phyloP scores from a whole-genome alignment of 441 rosid species.

The Raphanus hybrid region DNA sequence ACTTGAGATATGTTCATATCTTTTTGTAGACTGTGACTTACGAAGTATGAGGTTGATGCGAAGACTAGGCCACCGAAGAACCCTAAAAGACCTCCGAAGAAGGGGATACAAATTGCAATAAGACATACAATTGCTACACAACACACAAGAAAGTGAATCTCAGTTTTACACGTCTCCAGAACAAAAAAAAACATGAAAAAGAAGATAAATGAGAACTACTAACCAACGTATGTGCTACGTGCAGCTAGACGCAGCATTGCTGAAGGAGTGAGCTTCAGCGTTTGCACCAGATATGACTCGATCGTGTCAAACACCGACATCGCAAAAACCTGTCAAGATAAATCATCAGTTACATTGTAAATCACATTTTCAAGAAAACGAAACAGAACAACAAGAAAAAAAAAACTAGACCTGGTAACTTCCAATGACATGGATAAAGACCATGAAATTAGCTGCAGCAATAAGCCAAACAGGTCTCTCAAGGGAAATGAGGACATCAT shows the following conservation, averaged over 20 bases:
- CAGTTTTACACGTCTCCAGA: conserved; percentile 5
- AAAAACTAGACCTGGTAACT: conserved; percentile 46
- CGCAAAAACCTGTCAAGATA: conserved; percentile 45
- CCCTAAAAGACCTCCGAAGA: conserved; percentile 52
- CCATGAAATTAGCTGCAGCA: conserved; percentile 48
- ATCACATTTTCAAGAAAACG: not conserved
- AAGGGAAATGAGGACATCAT: conserved; percentile 50
- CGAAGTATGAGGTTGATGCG: conserved; percentile 49
- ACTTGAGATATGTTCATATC: not conserved
- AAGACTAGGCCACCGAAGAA: conserved; percentile 52
- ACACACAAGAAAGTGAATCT: not conserved
- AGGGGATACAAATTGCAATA: conserved; percentile 49
- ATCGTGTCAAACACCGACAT: conserved; percentile 52
- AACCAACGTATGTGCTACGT: conserved; percentile 53
- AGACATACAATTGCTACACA: conserved; percentile 45
- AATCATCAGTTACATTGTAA: conserved; percentile 1
- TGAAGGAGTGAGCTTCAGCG: conserved; percentile 41
- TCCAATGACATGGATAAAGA: conserved; percentile 49
- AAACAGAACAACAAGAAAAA: not conserved
- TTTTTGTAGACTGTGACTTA: conserved; percentile 22
- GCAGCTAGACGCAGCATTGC: conserved; percentile 40
- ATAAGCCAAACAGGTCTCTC: conserved; percentile 45
- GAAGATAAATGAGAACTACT: conserved; percentile 20
- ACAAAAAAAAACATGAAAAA: not conserved
- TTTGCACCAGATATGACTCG: conserved; percentile 46